A percentile compares a stretch with the other conserved stretches of the same genome.
Conservation (phyloP, 306 rosid species). For the Cucumis hystrix region DNA sequence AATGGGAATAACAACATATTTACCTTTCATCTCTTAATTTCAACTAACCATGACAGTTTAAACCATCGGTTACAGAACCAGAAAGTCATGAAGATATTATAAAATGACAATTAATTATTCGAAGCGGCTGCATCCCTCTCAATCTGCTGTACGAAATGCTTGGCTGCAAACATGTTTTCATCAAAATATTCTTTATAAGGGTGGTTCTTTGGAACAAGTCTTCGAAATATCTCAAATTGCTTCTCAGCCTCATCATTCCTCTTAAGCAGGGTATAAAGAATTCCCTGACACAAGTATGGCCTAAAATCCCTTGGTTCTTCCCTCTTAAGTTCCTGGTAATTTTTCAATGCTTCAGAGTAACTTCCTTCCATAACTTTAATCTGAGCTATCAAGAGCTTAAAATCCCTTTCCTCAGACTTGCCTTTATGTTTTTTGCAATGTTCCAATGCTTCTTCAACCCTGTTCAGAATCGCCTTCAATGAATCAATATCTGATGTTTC, state of each 20-base stretch:
- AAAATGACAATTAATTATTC: constrained; percentile 18
- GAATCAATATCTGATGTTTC: constrained; percentile 24
- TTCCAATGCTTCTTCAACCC: constrained; percentile 41
- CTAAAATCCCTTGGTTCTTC: constrained; percentile 84
- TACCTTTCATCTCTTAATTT: neutral
- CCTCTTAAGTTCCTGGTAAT: constrained; percentile 58
- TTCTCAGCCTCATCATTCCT: constrained; percentile 70
- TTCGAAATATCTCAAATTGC: constrained; percentile 57
- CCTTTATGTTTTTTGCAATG: constrained; percentile 30
- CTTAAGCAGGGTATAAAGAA: constrained; percentile 57
- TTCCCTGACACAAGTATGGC: constrained; percentile 79
- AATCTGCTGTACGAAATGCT: constrained; percentile 31
- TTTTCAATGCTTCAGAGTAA: constrained; percentile 49
- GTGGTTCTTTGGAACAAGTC: constrained; percentile 66
- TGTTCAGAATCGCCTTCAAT: constrained; percentile 18
- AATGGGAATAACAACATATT: neutral
- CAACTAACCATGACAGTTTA: neutral
- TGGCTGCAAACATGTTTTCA: constrained; percentile 55
- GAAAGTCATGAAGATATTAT: constrained; percentile 1
- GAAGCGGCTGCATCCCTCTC: constrained; percentile 25
- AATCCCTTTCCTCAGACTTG: constrained; percentile 57
- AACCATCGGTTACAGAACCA: constrained; percentile 17
- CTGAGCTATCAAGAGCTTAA: constrained; percentile 77
- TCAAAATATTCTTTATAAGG: constrained; percentile 66
- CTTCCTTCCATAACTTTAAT: constrained; percentile 56